Evolutionary conservation across 192 early-diverging fungal species (phyloP), one percentile per base, ranked within the genome.

Genomic region (Diversispora eburnea): DNA sequence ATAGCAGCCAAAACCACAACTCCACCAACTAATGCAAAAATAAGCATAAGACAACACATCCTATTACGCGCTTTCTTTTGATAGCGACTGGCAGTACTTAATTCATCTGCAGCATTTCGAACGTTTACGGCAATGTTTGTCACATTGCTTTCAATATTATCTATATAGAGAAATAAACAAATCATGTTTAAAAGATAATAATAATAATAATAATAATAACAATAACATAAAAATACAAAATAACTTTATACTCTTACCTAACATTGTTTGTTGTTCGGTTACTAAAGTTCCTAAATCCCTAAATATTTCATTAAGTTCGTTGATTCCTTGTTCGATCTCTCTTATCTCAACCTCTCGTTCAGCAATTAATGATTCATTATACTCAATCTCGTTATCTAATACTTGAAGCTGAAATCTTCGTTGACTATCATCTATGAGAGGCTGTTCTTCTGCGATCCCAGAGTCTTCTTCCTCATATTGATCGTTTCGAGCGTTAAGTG

Each of bases 131-230:
- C 83, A 54, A 96, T 92, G 58, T 83, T 86, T 49, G 89, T 85
- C n/a, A 99, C 93, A 78, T 98, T 99, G 20, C 88, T 86, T 77
- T 98, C 94, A 69, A 99, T 99, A 65, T 93, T 96, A 70, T 97
- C 97, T 93, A 70, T 55, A 33, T 33, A 33, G 2, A 33, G 25
- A 33, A 33, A 33, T 33, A 33, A 33, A 33, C 25, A 33, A 33
- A 33, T 33, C 2, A 33, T 33, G 43, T 47, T 68, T 19, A 70
- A 43, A 45, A 61, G 46, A 3, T 49, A 61, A 43, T 54, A 20
- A 47, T 41, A 60, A 33, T 33, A 33, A 33, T 33, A 33, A 33
- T 39, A n/a, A 45, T 5, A 70, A 48, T n/a, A 9, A 70, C 60
- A 19, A 41, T 49, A 46, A 66, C 57, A 42, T 19, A 7, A 64